A percentile compares a stretch with the other conserved stretches of the same genome.
phyloP scores from a whole-genome alignment of 2,329 filamentous ascomycete genomes.

The Pseudopyricularia cyperi region DNA sequence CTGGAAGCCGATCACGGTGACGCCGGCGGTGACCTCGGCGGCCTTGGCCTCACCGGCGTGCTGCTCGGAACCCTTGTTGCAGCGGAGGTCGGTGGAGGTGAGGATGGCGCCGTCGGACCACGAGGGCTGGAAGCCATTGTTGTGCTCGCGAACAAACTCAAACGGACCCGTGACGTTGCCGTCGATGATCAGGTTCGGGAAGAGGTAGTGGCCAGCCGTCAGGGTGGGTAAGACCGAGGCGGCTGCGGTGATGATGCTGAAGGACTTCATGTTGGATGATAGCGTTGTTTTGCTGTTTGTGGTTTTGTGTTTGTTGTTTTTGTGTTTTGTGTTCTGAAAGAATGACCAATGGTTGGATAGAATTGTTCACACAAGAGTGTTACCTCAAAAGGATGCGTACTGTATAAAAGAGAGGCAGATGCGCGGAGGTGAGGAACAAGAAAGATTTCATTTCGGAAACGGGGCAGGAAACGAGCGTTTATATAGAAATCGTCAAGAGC shows the following conservation, averaged over 20 bases:
- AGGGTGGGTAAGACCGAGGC: constrained; percentile 7
- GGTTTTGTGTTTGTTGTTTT: too few species aligned
- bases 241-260: background rate
- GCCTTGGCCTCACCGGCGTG: constrained; percentile 11
- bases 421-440: too few species aligned
- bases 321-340: too few species aligned
- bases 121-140: constrained; percentile 10
- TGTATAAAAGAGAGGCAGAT: too few species aligned
- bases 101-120: constrained; percentile 13
- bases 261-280: background rate
- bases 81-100: constrained; percentile 13
- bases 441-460: too few species aligned
- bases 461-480: too few species aligned
- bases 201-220: constrained; percentile 16
- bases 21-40: constrained; percentile 10
- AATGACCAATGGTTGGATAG: too few species aligned
- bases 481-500: too few species aligned
- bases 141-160: constrained; percentile 13
- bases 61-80: constrained; percentile 16
- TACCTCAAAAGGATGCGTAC: too few species aligned
- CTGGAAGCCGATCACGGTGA: constrained; percentile 8
- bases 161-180: constrained; percentile 7
- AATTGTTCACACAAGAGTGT: too few species aligned
- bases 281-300: too few species aligned
- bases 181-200: constrained; percentile 13